Evolutionary conservation across 768 basidiomycete genomes (phyloP), one percentile per base, ranked within the genome.

Genomic region (Epithele typhae): DNA sequence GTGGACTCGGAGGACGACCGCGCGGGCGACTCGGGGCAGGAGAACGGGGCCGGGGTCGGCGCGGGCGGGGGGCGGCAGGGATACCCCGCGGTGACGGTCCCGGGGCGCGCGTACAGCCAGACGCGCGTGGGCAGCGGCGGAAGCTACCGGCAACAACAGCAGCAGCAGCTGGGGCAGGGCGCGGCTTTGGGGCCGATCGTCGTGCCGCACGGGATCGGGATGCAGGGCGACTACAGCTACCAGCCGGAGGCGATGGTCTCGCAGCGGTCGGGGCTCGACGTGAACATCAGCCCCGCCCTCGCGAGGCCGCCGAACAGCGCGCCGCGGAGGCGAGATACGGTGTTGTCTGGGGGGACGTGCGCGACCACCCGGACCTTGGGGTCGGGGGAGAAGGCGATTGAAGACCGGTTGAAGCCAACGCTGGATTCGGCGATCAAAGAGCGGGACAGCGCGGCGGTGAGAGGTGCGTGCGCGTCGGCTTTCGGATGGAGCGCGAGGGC

Each of bases 381-480:
- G 51, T 12, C 12, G 9, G 36, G 46, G 5, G 57, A 57, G 21
- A 55, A 40, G 42, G 60, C 75, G 0, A 61, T 82, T 0, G 68
- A 68, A 8, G 76, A 82, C 42, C 74, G 84, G 4, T 60, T 87
- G 4, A 35, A 67, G 15, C 78, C 79, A 3, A 86, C 82, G 0
- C 59, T 85, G 2, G 51, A 65, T 0, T 59, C 67, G 3, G 35
- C 35, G 17, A 6, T 11, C n/a, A 0, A 76, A 81, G 54, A 70
- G 69, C 44, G 59, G 64, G 19, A 79, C 75, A 45, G 78, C 71
- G 46, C 68, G 69, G 0, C 40, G 54, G 22, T 77, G 75, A 64
- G 81, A 78, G 53, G 32, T 21, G 40, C 37, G 24, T 15, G 12
- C 10, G 15, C 9, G n/a, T 7, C 15, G 17, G 35, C 6, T 32